Evolutionary conservation across 371 early-diverging fungal species (phyloP).

Genomic region (Mortierella sp.): DNA sequence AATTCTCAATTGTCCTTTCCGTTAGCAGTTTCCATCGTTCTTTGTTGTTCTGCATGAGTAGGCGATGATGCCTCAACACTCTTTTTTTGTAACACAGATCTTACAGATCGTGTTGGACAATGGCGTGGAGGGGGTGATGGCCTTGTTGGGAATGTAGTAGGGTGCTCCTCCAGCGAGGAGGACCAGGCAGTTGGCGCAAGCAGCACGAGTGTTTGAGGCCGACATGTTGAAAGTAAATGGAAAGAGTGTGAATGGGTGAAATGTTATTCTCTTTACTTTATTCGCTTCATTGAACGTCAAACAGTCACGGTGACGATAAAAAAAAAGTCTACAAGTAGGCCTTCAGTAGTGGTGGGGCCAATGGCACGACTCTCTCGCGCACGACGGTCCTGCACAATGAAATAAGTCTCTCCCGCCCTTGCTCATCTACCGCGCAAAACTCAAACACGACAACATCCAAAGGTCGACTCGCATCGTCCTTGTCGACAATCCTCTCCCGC

Average conservation of each 20-base stretch:
- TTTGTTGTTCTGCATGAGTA: not conserved
- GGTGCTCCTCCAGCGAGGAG: conserved; percentile 37
- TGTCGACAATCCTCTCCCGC: conserved; percentile 18
- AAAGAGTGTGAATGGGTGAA: not conserved
- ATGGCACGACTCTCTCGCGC: not conserved
- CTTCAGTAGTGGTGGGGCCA: not conserved
- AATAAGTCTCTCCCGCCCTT: conserved; percentile 24
- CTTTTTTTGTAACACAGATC: not conserved
- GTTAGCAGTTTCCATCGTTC: not conserved
- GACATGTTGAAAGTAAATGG: conserved; percentile 16
- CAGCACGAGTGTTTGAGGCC: conserved; percentile 40
- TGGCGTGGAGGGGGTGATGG: conserved; percentile 36
- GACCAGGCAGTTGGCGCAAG: conserved; percentile 49
- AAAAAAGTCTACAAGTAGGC: not conserved
- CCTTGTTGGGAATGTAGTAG: conserved; percentile 38
- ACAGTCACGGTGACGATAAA: not conserved
- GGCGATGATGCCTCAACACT: not conserved
- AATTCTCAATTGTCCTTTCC: not conserved
- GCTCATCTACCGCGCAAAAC: conserved; percentile 25
- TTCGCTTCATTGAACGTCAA: not conserved
- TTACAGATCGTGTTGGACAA: conserved; percentile 52
- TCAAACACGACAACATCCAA: conserved; percentile 44
- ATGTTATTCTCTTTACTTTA: not conserved
- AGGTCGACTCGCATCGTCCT: not conserved
- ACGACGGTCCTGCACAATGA: conserved; percentile 23